Conservation (phyloP, 306 rosid genomes). For the Ziziphus jujuba region DNA sequence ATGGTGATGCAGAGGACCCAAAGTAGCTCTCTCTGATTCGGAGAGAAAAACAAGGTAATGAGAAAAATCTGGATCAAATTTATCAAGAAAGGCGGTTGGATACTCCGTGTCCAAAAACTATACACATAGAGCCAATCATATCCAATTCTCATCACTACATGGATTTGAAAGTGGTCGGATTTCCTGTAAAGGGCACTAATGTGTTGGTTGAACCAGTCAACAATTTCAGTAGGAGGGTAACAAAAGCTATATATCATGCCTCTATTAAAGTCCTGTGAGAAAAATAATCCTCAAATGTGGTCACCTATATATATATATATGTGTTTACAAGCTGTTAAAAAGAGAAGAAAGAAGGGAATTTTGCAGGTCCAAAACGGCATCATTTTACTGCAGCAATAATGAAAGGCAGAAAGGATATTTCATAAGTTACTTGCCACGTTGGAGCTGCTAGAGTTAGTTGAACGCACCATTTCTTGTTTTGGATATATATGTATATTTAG, state of each 20-base stretch:
- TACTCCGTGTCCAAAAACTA: not conserved
- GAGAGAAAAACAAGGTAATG: slow-evolving; percentile 9
- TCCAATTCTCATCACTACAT: not conserved
- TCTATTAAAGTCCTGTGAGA: not conserved
- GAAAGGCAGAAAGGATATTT: no score
- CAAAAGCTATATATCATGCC: not conserved
- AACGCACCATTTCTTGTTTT: no score
- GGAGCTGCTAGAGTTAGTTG: no score
- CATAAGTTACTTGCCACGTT: no score
- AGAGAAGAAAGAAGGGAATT: no score
- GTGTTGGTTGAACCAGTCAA: not conserved
- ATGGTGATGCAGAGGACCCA: not conserved
- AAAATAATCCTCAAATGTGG: no score
- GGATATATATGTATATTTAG: no score
- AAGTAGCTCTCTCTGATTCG: not conserved
- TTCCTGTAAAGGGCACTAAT: not conserved
- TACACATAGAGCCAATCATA: slow-evolving; percentile 6
- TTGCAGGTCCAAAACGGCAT: no score
- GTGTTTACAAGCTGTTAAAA: no score
- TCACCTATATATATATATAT: no score
- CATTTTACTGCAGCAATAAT: no score
- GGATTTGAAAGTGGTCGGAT: slow-evolving; percentile 3
- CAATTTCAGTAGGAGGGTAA: not conserved
- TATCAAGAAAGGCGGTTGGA: slow-evolving; percentile 9
- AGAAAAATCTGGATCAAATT: slow-evolving; percentile 3